Conservation (phyloP, 2,329 filamentous ascomycete species). For the Fusarium sp. region DNA sequence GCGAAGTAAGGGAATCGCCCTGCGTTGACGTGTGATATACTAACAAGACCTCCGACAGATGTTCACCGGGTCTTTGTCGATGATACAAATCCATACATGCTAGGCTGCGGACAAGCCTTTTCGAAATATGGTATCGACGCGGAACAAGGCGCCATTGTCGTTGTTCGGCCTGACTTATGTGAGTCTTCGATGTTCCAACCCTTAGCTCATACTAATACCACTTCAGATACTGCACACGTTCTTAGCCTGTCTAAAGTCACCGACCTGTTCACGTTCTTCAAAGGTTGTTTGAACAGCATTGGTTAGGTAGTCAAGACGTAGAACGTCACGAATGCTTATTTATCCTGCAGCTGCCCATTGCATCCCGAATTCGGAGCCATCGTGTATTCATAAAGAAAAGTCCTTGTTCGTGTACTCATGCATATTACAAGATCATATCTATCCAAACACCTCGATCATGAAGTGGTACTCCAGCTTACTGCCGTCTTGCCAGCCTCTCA, state of each 20-base stretch:
- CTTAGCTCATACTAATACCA: neutral
- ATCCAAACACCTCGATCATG: slow-evolving; percentile 66
- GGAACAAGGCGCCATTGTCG: slow-evolving; percentile 6
- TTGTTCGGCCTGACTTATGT: slow-evolving; percentile 37
- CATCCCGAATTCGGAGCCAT: neutral
- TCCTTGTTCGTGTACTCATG: neutral
- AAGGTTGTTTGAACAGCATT: neutral
- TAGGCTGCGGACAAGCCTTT: slow-evolving; percentile 13
- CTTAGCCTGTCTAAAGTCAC: neutral
- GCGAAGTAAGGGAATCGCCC: neutral
- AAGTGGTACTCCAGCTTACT: slow-evolving; percentile 65
- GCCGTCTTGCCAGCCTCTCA: slow-evolving; percentile 60
- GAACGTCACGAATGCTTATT: neutral
- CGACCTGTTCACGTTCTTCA: neutral
- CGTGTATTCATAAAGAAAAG: accelerated
- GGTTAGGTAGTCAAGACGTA: neutral
- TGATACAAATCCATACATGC: slow-evolving; percentile 17
- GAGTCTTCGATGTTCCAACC: neutral
- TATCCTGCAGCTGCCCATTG: accelerated
- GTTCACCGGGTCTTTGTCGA: slow-evolving; percentile 30
- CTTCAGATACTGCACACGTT: slow-evolving; percentile 14
- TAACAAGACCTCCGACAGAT: neutral
- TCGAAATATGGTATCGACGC: slow-evolving; percentile 20
- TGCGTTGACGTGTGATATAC: accelerated
- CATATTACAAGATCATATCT: neutral